A percentile compares a stretch with the other conserved stretches of the same genome.
phyloP scores from a whole-genome alignment of 305 asterid genomes.

The Plantago coronopus region DNA sequence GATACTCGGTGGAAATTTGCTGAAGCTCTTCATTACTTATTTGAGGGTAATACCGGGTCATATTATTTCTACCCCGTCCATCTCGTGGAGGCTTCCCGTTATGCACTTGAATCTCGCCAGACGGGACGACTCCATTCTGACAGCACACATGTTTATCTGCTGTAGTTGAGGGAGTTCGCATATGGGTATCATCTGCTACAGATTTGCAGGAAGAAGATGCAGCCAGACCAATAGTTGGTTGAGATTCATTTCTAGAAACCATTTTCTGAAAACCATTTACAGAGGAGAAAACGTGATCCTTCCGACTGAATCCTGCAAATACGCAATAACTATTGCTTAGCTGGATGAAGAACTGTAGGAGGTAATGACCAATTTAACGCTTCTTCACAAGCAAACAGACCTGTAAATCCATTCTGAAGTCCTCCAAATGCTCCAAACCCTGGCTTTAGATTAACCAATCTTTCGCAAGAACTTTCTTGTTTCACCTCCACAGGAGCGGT shows the following conservation, averaged over 20 bases:
- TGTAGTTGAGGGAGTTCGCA: conserved; percentile 27
- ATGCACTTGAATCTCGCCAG: conserved; percentile 42
- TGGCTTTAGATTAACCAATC: conserved; percentile 44
- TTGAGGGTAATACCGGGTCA: conserved; percentile 67
- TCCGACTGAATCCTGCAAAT: conserved; percentile 47
- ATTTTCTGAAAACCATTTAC: conserved; percentile 35
- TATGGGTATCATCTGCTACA: conserved; percentile 43
- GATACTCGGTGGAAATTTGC: conserved; percentile 75
- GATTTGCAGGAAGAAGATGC: conserved; percentile 39
- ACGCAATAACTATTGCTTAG: conserved; percentile 21
- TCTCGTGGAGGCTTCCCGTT: conserved; percentile 51
- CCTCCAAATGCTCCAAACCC: conserved; percentile 32
- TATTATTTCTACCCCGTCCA: conserved; percentile 51
- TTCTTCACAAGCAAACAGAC: conserved; percentile 28
- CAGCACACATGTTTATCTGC: conserved; percentile 39
- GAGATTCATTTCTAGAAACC: conserved; percentile 38
- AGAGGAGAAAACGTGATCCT: conserved; percentile 43
- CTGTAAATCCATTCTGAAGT: conserved; percentile 41
- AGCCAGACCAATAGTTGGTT: conserved; percentile 35
- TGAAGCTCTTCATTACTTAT: conserved; percentile 63
- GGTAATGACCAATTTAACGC: conserved; percentile 1
- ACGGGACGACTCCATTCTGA: conserved; percentile 39
- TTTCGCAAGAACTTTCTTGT: conserved; percentile 45
- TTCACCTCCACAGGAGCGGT: conserved; percentile 40
- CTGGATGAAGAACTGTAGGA: background rate